Conservation (phyloP, 495 filamentous ascomycete species). For the Hypoxylon subgilvum region DNA sequence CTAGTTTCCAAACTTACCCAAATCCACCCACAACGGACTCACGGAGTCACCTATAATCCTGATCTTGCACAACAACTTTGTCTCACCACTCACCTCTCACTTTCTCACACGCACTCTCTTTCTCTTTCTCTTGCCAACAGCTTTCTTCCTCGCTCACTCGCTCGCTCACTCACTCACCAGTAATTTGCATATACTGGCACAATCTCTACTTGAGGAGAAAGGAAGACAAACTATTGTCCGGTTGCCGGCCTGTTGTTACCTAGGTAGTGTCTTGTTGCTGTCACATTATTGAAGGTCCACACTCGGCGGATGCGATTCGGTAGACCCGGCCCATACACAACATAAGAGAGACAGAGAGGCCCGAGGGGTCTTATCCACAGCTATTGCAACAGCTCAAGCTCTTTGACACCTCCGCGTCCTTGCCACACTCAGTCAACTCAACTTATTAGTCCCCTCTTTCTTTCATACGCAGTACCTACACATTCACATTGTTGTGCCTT, state of each 20-base stretch:
- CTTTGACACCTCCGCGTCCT: conserved; percentile 25
- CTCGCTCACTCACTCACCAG: background rate
- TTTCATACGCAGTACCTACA: background rate
- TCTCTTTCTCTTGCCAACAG: conserved; percentile 1
- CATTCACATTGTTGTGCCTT: conserved; percentile 11
- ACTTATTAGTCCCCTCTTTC: background rate
- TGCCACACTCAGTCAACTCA: background rate
- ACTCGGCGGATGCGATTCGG: conserved; percentile 16
- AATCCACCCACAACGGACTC: background rate
- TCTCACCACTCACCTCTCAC: background rate
- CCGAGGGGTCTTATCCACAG: conserved; percentile 35
- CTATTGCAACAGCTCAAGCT: conserved; percentile 31
- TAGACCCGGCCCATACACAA: conserved; percentile 26
- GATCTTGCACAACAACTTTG: conserved; percentile 10
- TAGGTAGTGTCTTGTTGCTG: conserved; percentile 31
- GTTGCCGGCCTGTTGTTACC: too few relatives aligned
- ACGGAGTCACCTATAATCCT: conserved; percentile 3
- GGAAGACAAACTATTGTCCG: too few relatives aligned
- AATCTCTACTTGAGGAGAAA: too few relatives aligned
- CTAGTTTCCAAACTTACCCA: background rate
- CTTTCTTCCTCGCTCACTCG: background rate
- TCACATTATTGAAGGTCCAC: conserved; percentile 34
- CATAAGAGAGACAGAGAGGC: conserved; percentile 6
- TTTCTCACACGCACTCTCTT: background rate
- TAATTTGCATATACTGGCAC: too few relatives aligned